A percentile compares a stretch with the other conserved stretches of the same genome.
Conservation (phyloP, 768 basidiomycete genomes). For the Suillus decipiens region DNA sequence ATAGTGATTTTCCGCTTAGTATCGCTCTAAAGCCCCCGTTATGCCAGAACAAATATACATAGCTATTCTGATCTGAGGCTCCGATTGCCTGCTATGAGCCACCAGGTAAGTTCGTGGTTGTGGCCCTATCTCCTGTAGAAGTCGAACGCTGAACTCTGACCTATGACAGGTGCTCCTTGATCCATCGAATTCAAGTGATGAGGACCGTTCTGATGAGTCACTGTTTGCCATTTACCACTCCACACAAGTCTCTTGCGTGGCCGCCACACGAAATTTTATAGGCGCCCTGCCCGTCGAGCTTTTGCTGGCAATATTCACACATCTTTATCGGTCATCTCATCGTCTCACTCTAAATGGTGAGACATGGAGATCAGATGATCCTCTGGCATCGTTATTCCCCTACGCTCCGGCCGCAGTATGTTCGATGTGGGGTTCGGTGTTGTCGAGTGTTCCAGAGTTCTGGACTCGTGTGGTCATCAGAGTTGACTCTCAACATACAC, state of each 20-base stretch:
- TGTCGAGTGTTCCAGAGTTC: constrained; percentile 11
- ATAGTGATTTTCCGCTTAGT: no score
- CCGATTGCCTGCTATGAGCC: background rate
- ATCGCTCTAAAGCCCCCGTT: background rate
- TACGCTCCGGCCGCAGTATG: constrained; percentile 14
- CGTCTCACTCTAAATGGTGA: background rate
- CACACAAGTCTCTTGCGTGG: background rate
- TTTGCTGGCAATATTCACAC: constrained; percentile 8
- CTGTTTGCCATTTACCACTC: constrained; percentile 1
- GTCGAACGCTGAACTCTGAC: background rate
- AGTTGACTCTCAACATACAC: constrained; percentile 5
- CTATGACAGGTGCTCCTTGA: background rate
- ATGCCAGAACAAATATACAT: background rate
- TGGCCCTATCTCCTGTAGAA: background rate
- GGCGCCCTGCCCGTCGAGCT: constrained; percentile 8
- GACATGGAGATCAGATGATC: constrained; percentile 5
- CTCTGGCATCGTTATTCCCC: constrained; percentile 9
- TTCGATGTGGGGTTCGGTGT: constrained; percentile 9
- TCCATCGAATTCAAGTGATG: background rate
- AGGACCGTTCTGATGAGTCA: background rate
- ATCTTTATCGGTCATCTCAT: constrained; percentile 7
- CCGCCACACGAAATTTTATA: background rate
- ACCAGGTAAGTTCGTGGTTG: background rate
- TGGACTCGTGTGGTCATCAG: constrained; percentile 15
- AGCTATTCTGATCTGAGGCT: background rate